Evolutionary conservation across 352 stramenopile species (phyloP).

Genomic region (Pythium angustatum): DNA sequence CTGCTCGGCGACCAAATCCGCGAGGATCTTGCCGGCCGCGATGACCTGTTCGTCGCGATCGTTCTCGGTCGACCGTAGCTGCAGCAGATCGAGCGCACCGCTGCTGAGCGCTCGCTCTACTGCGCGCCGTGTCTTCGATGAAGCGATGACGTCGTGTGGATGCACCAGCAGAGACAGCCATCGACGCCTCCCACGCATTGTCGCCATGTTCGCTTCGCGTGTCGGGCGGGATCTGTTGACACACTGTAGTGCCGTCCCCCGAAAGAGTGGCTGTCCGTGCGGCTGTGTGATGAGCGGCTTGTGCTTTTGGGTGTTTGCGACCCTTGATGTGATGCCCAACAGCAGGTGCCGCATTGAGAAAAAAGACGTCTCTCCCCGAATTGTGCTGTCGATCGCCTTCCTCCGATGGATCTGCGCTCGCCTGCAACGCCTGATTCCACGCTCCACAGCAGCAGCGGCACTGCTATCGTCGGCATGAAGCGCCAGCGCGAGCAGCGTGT

Average conservation of each 20-base stretch:
- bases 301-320: slow-evolving; percentile 31
- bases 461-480: slow-evolving; percentile 24
- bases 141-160: slow-evolving; percentile 22
- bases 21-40: slow-evolving; percentile 12
- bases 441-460: neutral
- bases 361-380: slow-evolving; percentile 4
- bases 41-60: slow-evolving; percentile 15
- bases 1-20: neutral
- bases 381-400: too few species aligned
- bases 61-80: slow-evolving; percentile 29
- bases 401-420: neutral
- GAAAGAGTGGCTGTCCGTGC: neutral
- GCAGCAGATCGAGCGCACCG: slow-evolving; percentile 31
- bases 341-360: neutral
- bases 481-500: slow-evolving; percentile 16
- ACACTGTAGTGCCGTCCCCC: neutral
- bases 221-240: too few species aligned
- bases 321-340: slow-evolving; percentile 20
- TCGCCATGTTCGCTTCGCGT: neutral
- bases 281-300: neutral
- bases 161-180: slow-evolving; percentile 38
- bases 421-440: neutral
- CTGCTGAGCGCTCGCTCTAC: slow-evolving; percentile 2
- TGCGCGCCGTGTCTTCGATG: neutral
- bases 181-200: neutral